Base-by-base conservation (phyloP, 2,329 filamentous ascomycete species). In the Cordyceps fumosorosea region DNA sequence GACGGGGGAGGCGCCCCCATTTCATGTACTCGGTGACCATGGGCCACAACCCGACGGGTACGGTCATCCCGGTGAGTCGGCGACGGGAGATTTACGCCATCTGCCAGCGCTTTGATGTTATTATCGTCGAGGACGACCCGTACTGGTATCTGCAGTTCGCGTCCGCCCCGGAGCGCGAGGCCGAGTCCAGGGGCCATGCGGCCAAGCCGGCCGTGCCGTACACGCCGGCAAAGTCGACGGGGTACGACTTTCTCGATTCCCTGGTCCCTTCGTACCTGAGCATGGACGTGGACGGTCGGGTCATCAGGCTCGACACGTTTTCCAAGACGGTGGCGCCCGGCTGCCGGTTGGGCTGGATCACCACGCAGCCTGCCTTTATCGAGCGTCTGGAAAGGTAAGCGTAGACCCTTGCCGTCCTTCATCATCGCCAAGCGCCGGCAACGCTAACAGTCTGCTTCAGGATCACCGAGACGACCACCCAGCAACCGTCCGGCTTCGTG, bases 91-190 rank as follows among this genome's bases (percentile, higher is more conserved):
- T 97, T 32, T 97, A 97, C 71, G 84, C 82, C 20, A 73, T 97
- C 16, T 95, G 90, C 75, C 86, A 86, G 72, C 84, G 88, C 71
- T 96, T 91, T 76, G 92, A 97, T 73, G 84, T 97, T 65, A 84
- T 97, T 69, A 96, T 97, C 66, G 78, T 96, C 65, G 93, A 98
- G 74, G 93, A 98, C 69, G 93, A 97, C 65, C 93, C 93, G 6
- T 97, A 97, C 78, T 97, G 91, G 90, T 93, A 95, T 73, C 81
- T 98, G 10, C 93, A 97, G 73, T 97, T 85, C 74, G 91, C 91
- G 0, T 89, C 89, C 0, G 87, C 89, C 0, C 83, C 78, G 59
- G 53, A 71, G 29, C 74, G 75, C 54, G 78, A 84, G 70, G 78
- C 83, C 67, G 78, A 80, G 69, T 78, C 81, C 20, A 74, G 80